These are phyloP conservation scores for Trichosporon sp. DNA, from an alignment of 1,284 basidiomycete species.

Conservation along the genomic window DNA sequence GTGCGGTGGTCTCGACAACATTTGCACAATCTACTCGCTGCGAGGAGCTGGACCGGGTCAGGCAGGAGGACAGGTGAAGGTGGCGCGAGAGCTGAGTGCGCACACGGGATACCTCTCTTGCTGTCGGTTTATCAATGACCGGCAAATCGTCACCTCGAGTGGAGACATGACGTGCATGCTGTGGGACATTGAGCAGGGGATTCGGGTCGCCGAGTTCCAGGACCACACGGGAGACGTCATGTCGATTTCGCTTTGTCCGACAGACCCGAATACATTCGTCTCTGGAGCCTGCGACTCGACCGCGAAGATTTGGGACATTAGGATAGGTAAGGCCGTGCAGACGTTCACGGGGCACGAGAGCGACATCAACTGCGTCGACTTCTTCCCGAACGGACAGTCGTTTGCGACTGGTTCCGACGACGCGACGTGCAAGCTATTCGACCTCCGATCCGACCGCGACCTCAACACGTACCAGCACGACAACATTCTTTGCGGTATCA, in stretches of 20 bases:
- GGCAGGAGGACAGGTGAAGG: conserved; percentile 58
- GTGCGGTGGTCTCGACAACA: conserved; percentile 98
- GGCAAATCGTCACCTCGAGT: conserved; percentile 94
- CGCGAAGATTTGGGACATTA: conserved; percentile 98
- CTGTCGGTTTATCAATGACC: conserved; percentile 97
- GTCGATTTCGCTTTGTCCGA: conserved; percentile 93
- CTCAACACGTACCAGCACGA: conserved; percentile 96
- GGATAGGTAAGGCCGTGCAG: conserved; percentile 93
- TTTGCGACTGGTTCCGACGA: conserved; percentile 99
- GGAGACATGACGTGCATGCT: conserved; percentile 99
- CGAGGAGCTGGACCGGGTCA: conserved; percentile 58
- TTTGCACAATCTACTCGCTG: conserved; percentile 92
- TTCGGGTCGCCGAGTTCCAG: conserved; percentile 92
- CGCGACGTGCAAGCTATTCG: conserved; percentile 95
- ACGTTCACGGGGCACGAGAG: conserved; percentile 98
- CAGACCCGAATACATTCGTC: conserved; percentile 93
- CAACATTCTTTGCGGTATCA: conserved; percentile 98
- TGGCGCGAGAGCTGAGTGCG: conserved; percentile 82
- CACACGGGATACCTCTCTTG: conserved; percentile 97
- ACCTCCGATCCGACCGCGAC: conserved; percentile 95
- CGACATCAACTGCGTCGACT: conserved; percentile 99
- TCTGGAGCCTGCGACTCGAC: conserved; percentile 98
- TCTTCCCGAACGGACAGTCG: conserved; percentile 98
- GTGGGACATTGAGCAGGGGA: conserved; percentile 98
- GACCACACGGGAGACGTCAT: conserved; percentile 99